These are phyloP conservation scores for Venturia asperata DNA, from an alignment of 2,329 filamentous ascomycete species.

Conservation along the genomic window DNA sequence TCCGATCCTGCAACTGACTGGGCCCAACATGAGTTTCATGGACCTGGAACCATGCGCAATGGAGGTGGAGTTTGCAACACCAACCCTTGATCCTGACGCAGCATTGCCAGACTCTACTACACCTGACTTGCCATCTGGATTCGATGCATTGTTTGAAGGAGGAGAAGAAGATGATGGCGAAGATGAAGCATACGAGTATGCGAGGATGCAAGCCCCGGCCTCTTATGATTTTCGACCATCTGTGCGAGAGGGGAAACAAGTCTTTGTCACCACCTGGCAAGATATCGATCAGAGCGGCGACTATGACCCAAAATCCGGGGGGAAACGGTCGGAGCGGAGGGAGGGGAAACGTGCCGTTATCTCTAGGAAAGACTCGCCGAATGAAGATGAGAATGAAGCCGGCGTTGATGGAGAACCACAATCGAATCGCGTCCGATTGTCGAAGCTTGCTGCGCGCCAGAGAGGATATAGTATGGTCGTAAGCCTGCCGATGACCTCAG, in stretches of 20 bases:
- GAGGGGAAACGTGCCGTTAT: neutral
- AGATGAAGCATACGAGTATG: neutral
- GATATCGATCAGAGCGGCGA: constrained; percentile 14
- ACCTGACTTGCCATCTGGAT: neutral
- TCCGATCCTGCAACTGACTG: neutral
- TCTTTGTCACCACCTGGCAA: constrained; percentile 2
- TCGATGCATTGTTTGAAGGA: neutral
- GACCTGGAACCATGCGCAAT: neutral
- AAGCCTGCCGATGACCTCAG: neutral
- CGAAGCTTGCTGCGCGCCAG: constrained; percentile 12
- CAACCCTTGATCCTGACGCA: neutral
- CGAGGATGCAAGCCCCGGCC: neutral
- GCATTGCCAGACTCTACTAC: neutral
- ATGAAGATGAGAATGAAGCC: neutral
- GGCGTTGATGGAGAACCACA: neutral
- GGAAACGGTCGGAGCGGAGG: neutral
- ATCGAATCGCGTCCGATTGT: neutral
- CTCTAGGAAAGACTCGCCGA: neutral
- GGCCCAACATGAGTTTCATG: neutral
- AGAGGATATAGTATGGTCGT: neutral
- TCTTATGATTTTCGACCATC: constrained; percentile 9
- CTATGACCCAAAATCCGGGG: constrained; percentile 4
- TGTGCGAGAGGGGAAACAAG: neutral
- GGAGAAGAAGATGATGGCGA: neutral
- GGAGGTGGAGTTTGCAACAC: neutral